Evolutionary conservation across 2,329 filamentous ascomycete genomes (phyloP).

Genomic region (Sporothrix luriei): DNA sequence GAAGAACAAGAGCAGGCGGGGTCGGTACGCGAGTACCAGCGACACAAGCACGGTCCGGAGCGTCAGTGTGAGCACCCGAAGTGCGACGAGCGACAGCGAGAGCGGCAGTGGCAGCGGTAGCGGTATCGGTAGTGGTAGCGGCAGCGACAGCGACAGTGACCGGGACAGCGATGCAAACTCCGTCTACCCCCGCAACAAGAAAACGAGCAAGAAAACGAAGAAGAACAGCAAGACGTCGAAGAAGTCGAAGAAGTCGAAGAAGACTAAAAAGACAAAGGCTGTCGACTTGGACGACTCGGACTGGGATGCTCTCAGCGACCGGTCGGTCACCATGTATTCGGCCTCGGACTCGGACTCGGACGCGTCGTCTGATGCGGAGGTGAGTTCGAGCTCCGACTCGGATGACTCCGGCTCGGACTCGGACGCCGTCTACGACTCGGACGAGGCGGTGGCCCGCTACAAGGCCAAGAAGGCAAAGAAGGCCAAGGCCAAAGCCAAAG

Average conservation of each 20-base stretch:
- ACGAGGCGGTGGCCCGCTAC: neutral
- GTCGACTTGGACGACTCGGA: slow-evolving; percentile 10
- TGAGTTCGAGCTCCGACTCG: slow-evolving; percentile 16
- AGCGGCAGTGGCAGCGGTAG: slow-evolving; percentile 12
- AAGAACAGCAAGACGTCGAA: slow-evolving; percentile 5
- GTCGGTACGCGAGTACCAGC: neutral
- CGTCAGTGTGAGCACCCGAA: neutral
- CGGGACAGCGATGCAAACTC: neutral
- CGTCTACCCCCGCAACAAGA: neutral
- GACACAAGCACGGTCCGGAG: neutral
- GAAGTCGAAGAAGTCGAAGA: neutral
- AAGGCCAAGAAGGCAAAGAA: neutral
- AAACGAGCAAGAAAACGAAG: neutral
- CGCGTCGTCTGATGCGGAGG: neutral
- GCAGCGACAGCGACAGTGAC: neutral
- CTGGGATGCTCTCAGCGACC: slow-evolving; percentile 38
- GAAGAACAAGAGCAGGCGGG: neutral
- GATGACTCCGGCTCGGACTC: neutral
- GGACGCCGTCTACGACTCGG: neutral
- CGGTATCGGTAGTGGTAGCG: neutral
- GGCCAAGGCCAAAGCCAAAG: neutral
- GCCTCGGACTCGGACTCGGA: slow-evolving; percentile 15
- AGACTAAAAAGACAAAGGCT: neutral
- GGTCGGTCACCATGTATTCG: slow-evolving; percentile 4
- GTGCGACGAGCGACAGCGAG: neutral